Base-by-base conservation (phyloP, 768 basidiomycete genomes). In the Rubroboletus satanas region DNA sequence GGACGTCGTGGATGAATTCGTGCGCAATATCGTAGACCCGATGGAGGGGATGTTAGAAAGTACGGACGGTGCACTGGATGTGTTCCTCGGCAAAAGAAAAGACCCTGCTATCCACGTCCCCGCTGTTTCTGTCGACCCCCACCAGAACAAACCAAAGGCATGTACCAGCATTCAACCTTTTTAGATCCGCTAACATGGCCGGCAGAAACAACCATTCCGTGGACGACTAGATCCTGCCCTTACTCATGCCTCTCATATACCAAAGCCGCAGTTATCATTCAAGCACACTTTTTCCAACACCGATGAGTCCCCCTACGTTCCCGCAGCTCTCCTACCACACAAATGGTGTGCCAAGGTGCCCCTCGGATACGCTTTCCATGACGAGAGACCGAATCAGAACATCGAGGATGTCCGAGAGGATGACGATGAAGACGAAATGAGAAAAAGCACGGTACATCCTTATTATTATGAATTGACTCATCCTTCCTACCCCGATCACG, bases 301-400 rank as follows among this genome's bases (percentile, higher is more conserved):
- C 23, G 77, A 82, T 51, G 62, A 71, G 26, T 61, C 77, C 4
- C 76, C 81, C 0, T 95, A 90, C 84, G 77, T 77, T 54, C 90
- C 93, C 0, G 73, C 77, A 3, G 35, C 62, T 23, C 64, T 64
- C 49, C 75, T 97, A 17, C 68, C 79, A 0, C 82, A 84, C 62
- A 98, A 97, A 72, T 88, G 84, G 68, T 86, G 95, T 65, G 87
- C 92, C 4, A 79, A 85, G 68, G 86, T 93, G 1, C 91, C 93
- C 2, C 75, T 93, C n/a, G 88, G 88, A 14, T 82, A 88, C 63
- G 67, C 75, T 39, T 79, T 77, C 50, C 73, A 67, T 11, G 69
- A 76, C 32, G 55, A 62, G 37, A 33, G 28, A 33, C 45, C 33
- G 29, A 50, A 44, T 35, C 74, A 74, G 21, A 66, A 64, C 5